Evolutionary conservation across 352 stramenopile genomes (phyloP), one percentile per base, ranked within the genome.

Genomic region (Globisporangium splendens): DNA sequence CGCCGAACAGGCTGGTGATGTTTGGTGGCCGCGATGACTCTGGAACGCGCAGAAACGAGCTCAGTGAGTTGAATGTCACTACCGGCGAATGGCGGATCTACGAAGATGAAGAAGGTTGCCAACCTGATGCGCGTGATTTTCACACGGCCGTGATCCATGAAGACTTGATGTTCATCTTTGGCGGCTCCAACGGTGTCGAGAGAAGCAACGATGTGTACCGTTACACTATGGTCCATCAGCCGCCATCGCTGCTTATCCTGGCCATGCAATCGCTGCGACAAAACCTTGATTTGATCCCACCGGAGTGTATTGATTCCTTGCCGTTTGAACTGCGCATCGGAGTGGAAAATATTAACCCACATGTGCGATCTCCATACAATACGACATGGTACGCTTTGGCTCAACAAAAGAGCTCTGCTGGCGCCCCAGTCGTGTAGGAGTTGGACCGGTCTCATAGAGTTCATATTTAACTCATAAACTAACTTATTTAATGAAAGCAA

Each of bases 171-270:
- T 93, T 89, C 59, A 74, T 93, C 17, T 93, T 93, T 38, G 84
- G 84, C 44, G 84, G 84, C 22, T 93, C 84, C 6, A 93, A 93
- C 42, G 84, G 84, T n/a, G 71, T 86, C 20, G 80, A 93, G 69
- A 69, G 83, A 21, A 93, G 89, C 67, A 93, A 90, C 33, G 81
- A 93, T 47, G 76, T 93, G 22, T 86, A 83, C 62, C 83, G 81
- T 28, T 90, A 79, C 62, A 79, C 72, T 10, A 67, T 83, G 59
- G 62, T 67, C 13, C 71, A 88, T 54, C 72, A 90, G 59, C 79
- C 81, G 6, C 70, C 83, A 38, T 79, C 83, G 18, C 65, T 93
- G 42, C 38, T 89, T 50, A 77, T 91, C 31, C 56, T 93, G 22
- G 77, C 81, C 0, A 88, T 93, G 74, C 79, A 89, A 47, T 62